These are phyloP conservation scores for Kitagawia praeruptora DNA, from an alignment of 129 eudicot genomes.

Conservation along the genomic window DNA sequence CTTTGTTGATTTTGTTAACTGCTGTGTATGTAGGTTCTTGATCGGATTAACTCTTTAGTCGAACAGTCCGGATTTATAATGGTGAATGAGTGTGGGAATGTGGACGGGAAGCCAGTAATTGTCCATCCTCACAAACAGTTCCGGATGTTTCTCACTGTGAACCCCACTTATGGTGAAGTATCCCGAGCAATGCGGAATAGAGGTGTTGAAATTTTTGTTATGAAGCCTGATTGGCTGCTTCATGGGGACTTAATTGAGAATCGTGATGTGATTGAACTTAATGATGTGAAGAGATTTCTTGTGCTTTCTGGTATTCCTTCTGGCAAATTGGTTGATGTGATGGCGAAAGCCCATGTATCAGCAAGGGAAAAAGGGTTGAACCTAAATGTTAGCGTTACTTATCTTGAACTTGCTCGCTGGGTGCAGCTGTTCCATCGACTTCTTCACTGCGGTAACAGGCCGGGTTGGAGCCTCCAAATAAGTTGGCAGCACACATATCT, in stretches of 20 bases:
- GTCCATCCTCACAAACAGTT: conserved; percentile 80
- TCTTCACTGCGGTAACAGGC: conserved; percentile 58
- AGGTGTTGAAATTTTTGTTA: conserved; percentile 85
- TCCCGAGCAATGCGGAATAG: conserved; percentile 97
- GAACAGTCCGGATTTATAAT: conserved; percentile 95
- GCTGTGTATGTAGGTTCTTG: conserved; percentile 66
- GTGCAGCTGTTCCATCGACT: conserved; percentile 78
- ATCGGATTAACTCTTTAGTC: conserved; percentile 89
- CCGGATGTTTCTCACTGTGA: conserved; percentile 86
- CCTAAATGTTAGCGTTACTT: conserved; percentile 41
- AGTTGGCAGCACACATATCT: conserved; percentile 97
- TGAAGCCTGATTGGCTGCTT: conserved; percentile 61
- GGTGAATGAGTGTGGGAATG: conserved; percentile 79
- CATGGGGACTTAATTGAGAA: conserved; percentile 20
- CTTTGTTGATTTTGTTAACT: background rate
- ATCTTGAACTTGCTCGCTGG: conserved; percentile 91
- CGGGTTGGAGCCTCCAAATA: conserved; percentile 67
- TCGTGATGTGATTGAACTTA: conserved; percentile 39
- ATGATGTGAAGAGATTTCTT: conserved; percentile 68
- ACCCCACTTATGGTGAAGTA: conserved; percentile 83
- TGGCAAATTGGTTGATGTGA: conserved; percentile 45
- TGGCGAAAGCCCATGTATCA: conserved; percentile 77
- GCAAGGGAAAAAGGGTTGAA: conserved; percentile 45
- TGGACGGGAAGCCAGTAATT: conserved; percentile 74
- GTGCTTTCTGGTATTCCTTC: conserved; percentile 63